Percentiles rank a stretch among this genome's conserved stretches.
Conservation (phyloP, 176 grass and related monocot genomes). For the Pharus latifolius region DNA sequence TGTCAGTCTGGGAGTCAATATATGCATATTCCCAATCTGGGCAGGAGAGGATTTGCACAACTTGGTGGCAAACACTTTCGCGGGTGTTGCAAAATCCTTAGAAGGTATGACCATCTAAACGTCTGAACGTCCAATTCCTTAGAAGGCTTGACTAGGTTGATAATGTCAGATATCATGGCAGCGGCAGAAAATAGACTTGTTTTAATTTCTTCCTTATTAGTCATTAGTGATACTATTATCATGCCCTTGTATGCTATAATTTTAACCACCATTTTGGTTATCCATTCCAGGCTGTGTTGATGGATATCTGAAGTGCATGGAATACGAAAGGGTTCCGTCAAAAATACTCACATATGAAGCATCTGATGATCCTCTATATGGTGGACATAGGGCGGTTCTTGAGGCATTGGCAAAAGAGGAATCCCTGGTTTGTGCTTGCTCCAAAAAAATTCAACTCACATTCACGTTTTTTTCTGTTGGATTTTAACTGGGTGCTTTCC, state of each 20-base stretch:
- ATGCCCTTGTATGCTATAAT: neutral
- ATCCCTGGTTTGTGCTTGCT: conserved; percentile 41
- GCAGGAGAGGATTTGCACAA: conserved; percentile 90
- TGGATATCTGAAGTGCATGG: conserved; percentile 80
- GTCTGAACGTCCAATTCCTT: neutral
- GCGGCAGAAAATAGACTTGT: neutral
- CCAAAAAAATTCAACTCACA: neutral
- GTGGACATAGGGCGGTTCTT: conserved; percentile 77
- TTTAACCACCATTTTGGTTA: neutral
- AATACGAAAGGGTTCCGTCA: conserved; percentile 81
- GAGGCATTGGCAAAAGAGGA: conserved; percentile 76
- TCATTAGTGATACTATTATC: neutral
- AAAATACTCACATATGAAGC: conserved; percentile 87
- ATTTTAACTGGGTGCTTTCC: neutral
- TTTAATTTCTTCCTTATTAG: too few relatives aligned
- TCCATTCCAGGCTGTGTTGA: conserved; percentile 59
- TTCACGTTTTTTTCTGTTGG: neutral
- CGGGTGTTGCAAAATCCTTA: conserved; percentile 67
- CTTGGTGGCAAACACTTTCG: conserved; percentile 70
- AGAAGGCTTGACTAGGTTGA: neutral
- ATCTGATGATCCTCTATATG: conserved; percentile 77
- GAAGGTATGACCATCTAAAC: conserved; percentile 46
- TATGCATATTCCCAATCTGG: conserved; percentile 90
- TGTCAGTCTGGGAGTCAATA: conserved; percentile 63
- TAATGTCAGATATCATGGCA: neutral